Evolutionary conservation across 1,284 basidiomycete species (phyloP).

Genomic region (Pholiota adiposa): DNA sequence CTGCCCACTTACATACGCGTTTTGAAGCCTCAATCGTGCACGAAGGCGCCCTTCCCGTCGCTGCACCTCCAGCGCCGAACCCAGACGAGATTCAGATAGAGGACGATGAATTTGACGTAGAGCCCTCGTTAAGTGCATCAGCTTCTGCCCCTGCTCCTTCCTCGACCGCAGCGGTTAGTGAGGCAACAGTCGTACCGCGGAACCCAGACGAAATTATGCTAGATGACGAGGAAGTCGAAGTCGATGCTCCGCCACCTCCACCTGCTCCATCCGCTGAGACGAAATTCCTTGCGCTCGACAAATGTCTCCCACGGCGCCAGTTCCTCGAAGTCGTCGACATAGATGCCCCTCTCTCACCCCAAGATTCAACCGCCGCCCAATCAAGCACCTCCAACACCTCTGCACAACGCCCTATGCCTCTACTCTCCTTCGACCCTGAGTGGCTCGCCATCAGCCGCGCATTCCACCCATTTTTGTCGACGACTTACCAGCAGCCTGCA

Average conservation of each 20-base stretch:
- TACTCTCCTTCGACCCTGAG: slow-evolving; percentile 75
- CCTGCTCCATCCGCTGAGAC: slow-evolving; percentile 50
- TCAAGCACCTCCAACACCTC: slow-evolving; percentile 17
- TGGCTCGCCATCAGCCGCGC: slow-evolving; percentile 95
- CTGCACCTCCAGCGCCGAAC: slow-evolving; percentile 37
- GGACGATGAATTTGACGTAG: slow-evolving; percentile 43
- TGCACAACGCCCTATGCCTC: slow-evolving; percentile 19
- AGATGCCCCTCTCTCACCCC: not conserved
- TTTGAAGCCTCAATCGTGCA: slow-evolving; percentile 77
- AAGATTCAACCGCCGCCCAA: slow-evolving; percentile 47
- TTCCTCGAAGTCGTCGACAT: slow-evolving; percentile 77
- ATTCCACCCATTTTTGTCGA: slow-evolving; percentile 80
- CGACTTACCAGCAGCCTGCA: slow-evolving; percentile 45
- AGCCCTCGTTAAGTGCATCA: slow-evolving; percentile 22
- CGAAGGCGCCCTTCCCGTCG: not conserved
- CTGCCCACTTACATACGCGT: slow-evolving; percentile 92
- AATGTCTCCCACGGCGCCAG: slow-evolving; percentile 82
- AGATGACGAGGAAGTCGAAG: slow-evolving; percentile 60
- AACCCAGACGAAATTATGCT: slow-evolving; percentile 79
- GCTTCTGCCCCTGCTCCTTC: slow-evolving; percentile 7
- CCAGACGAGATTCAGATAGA: slow-evolving; percentile 73
- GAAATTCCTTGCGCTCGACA: slow-evolving; percentile 91
- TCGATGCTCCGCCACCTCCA: slow-evolving; percentile 39
- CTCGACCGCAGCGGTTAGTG: not conserved
- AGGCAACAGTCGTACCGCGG: not conserved